These are phyloP conservation scores for Xylariomycetidae sp. DNA, from an alignment of 2,329 filamentous ascomycete species.

Conservation along the genomic window DNA sequence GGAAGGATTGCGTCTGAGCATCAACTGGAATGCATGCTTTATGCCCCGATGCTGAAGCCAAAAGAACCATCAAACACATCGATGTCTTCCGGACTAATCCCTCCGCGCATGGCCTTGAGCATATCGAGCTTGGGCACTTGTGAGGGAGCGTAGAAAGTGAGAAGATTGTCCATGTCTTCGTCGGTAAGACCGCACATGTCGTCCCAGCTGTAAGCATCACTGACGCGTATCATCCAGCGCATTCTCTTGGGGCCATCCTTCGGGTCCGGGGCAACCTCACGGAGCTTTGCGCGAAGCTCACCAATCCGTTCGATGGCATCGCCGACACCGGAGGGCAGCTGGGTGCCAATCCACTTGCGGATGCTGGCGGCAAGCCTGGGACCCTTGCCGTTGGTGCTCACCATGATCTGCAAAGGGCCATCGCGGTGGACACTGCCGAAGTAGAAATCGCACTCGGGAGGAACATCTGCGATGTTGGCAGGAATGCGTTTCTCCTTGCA, in stretches of 20 bases:
- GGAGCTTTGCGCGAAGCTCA: constrained; percentile 68
- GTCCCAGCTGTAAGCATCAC: constrained; percentile 78
- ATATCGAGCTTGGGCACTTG: constrained; percentile 51
- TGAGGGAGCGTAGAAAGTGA: constrained; percentile 62
- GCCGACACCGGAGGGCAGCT: constrained; percentile 72
- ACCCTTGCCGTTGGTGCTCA: constrained; percentile 95
- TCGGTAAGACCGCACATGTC: constrained; percentile 79
- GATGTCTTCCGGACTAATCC: constrained; percentile 36
- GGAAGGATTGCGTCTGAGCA: too few species aligned
- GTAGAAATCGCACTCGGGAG: constrained; percentile 96
- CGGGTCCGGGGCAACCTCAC: constrained; percentile 64
- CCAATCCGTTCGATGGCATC: constrained; percentile 83
- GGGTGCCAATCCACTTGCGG: constrained; percentile 70
- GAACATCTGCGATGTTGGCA: constrained; percentile 95
- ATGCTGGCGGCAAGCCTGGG: constrained; percentile 86
- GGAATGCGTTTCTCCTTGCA: constrained; percentile 81
- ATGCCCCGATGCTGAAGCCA: constrained; percentile 48
- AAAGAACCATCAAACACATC: constrained; percentile 55
- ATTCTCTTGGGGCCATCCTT: constrained; percentile 82
- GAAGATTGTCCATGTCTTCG: constrained; percentile 75
- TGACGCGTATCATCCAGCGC: constrained; percentile 92
- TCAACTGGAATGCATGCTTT: too few species aligned
- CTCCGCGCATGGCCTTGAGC: constrained; percentile 48
- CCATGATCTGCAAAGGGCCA: constrained; percentile 95
- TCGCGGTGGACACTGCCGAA: constrained; percentile 95